Conservation (phyloP, 805 yeast genomes). For the Brettanomyces anomalus region DNA sequence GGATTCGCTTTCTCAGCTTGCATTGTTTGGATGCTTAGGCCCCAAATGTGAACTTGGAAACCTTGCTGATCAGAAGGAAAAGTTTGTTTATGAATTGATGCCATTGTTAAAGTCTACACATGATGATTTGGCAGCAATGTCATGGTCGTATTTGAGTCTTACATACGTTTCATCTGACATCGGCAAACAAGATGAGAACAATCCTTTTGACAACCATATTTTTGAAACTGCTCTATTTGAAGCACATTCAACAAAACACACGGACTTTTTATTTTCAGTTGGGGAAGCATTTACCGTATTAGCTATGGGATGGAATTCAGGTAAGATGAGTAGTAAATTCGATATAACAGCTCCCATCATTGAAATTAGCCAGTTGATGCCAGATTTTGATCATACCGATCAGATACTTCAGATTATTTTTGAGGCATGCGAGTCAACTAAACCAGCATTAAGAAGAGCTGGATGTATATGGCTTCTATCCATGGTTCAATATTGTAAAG, state of each 20-base stretch:
- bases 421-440: conserved; percentile 47
- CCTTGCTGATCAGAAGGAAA: conserved; percentile 13
- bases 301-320: conserved; percentile 71
- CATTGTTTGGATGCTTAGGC: conserved; percentile 38
- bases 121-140: conserved; percentile 50
- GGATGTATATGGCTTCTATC: conserved; percentile 84
- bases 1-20: conserved; percentile 34
- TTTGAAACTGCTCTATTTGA: conserved; percentile 42
- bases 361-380: conserved; percentile 6
- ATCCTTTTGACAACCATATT: conserved; percentile 7
- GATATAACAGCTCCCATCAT: conserved; percentile 39
- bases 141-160: conserved; percentile 49
- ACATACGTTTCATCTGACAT: conserved; percentile 16
- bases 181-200: conserved; percentile 12
- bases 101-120: conserved; percentile 37
- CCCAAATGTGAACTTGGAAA: conserved; percentile 19
- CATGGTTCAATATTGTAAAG: conserved; percentile 64
- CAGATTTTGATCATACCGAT: conserved; percentile 7
- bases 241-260: conserved; percentile 56
- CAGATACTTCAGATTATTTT: conserved; percentile 42
- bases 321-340: conserved; percentile 37
- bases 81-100: conserved; percentile 23
- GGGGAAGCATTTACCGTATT: conserved; percentile 78
- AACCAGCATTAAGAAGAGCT: conserved; percentile 66
- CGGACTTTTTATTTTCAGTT: conserved; percentile 65